These are phyloP conservation scores for Zygoascus tannicola DNA, from an alignment of 805 yeast genomes.

Conservation along the genomic window DNA sequence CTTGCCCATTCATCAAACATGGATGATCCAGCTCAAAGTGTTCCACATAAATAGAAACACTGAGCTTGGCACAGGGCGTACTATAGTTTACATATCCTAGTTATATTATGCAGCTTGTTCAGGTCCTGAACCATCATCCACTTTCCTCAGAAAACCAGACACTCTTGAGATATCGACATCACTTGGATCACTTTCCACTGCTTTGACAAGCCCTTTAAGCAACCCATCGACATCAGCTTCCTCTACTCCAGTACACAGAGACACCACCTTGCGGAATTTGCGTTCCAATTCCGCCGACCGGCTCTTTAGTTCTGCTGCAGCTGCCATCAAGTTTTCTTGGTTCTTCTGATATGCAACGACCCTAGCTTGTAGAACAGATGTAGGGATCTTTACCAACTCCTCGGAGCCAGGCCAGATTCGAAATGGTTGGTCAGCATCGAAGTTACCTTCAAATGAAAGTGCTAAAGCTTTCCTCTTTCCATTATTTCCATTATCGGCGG, in stretches of 20 bases:
- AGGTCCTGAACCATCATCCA: conserved; percentile 26
- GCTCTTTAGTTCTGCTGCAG: conserved; percentile 44
- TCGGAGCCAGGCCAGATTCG: conserved; percentile 36
- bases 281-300: conserved; percentile 51
- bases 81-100: not conserved
- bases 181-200: conserved; percentile 80
- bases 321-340: conserved; percentile 43
- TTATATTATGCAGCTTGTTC: not conserved
- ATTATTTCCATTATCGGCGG: not conserved
- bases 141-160: conserved; percentile 45
- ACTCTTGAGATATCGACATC: conserved; percentile 51
- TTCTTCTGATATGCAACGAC: conserved; percentile 71
- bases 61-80: conserved; percentile 17
- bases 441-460: conserved; percentile 39
- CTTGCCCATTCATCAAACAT: conserved; percentile 7
- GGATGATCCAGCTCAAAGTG: conserved; percentile 15
- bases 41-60: conserved; percentile 1
- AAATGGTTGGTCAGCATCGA: conserved; percentile 91
- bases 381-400: conserved; percentile 34
- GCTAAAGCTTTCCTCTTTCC: conserved; percentile 20
- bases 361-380: conserved; percentile 58
- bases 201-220: conserved; percentile 75
- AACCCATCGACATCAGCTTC: conserved; percentile 71
- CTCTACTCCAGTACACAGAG: conserved; percentile 82
- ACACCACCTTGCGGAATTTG: conserved; percentile 81